Evolutionary conservation across 2,329 filamentous ascomycete genomes (phyloP), one percentile per base, ranked within the genome.

Genomic region (Colletotrichum gloeosporioides): DNA sequence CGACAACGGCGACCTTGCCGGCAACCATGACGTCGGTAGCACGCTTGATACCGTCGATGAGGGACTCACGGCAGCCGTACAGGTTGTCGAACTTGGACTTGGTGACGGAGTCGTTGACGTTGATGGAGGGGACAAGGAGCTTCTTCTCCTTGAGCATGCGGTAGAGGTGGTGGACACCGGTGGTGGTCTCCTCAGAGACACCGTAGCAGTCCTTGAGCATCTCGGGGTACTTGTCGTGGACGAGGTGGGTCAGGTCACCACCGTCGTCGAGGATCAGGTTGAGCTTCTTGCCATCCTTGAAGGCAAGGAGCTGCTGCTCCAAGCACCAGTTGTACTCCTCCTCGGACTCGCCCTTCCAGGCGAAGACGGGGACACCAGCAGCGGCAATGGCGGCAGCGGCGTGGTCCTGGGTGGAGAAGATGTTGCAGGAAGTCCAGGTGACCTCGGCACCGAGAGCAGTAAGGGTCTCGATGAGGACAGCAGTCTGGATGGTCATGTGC

Each of bases 1-100:
- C 97, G 81, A 99, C 97, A 81, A 99, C 96, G 80, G 95, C 96
- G 84, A 98, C 93, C 94, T 99, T 99, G 88, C 97, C 97, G 85
- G 97, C 97, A 91, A 99, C 96, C 97, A 99, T 99, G 89, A 99
- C 97, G 91, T 99, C 96, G 88, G 97, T 99, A 83, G 97, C 96
- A 90, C 96, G 96, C 95, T 99, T 99, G 93, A 99, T 99, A 87
- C 97, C 97, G 88, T 99, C 97, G 84, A 99, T 93, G 83, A 99
- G 94, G 79, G 96, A 98, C 91, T 99, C 97, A 87, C 96, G 94
- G 95, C 97, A 99, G 85, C 97, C 96, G 93, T 99, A 99, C 80
- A 99, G 90, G 94, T 99, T 99, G 93, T 99, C 97, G 87, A 99
- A 99, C 93, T 99, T 99, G 90, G 96, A 98, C 94, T 99, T 99